Conservation (phyloP, 2,329 filamentous ascomycete genomes). For the Neopestalotiopsis sp. region DNA sequence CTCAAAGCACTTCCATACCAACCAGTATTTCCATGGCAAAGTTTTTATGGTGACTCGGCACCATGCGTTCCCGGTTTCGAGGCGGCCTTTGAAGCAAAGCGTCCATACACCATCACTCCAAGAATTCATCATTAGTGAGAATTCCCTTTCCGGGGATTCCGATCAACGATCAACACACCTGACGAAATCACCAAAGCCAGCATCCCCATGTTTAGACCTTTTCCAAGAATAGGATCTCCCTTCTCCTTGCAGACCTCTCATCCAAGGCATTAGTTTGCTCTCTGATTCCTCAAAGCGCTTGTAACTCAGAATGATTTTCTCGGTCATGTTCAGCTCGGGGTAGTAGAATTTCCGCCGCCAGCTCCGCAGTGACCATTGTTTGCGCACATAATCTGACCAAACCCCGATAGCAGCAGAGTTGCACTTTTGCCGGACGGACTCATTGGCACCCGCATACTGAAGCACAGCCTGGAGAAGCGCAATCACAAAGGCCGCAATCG, state of each 20-base stretch:
- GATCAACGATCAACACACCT: too few relatives aligned
- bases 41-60: too few relatives aligned
- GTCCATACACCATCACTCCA: not conserved
- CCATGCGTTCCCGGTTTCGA: too few relatives aligned
- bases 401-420: not conserved
- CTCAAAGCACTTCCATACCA: not conserved
- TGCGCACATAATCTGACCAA: not conserved
- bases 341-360: conserved; percentile 8
- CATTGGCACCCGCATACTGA: not conserved
- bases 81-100: not conserved
- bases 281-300: not conserved
- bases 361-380: not conserved
- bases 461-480: not conserved
- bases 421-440: not conserved
- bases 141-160: too few relatives aligned
- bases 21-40: conserved; percentile 3
- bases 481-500: conserved; percentile 1
- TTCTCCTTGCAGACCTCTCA: not conserved
- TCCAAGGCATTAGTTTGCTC: not conserved
- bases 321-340: too few relatives aligned
- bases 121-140: not conserved
- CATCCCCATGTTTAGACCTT: too few relatives aligned
- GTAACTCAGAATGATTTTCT: not conserved
- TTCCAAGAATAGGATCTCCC: not conserved
- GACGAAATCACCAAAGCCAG: not conserved